Evolutionary conservation across 805 yeast species (phyloP).

Genomic region (Hanseniaspora taiwanica): DNA sequence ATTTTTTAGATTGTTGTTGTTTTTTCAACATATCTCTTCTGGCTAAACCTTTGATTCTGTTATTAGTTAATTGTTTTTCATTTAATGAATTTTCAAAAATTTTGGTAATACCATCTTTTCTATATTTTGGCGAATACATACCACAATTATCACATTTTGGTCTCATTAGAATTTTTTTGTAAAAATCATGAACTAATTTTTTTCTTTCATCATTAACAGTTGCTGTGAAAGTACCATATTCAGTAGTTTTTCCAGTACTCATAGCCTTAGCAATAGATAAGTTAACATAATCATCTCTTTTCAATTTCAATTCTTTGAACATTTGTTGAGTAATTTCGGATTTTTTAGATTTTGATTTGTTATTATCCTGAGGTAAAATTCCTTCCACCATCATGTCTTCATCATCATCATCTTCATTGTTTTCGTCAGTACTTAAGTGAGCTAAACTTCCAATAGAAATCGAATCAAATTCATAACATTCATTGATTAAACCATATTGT

Average conservation of each 20-base stretch:
- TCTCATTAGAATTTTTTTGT: slow-evolving; percentile 57
- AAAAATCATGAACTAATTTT: slow-evolving; percentile 54
- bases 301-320: slow-evolving; percentile 36
- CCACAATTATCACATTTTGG: slow-evolving; percentile 93
- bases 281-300: slow-evolving; percentile 60
- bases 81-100: slow-evolving; percentile 77
- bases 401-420: slow-evolving; percentile 31
- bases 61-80: slow-evolving; percentile 70
- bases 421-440: slow-evolving; percentile 29
- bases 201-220: slow-evolving; percentile 83
- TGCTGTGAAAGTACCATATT: slow-evolving; percentile 64
- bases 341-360: slow-evolving; percentile 9
- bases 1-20: slow-evolving; percentile 17
- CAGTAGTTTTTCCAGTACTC: slow-evolving; percentile 58
- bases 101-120: slow-evolving; percentile 91
- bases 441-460: slow-evolving; percentile 27
- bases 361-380: slow-evolving; percentile 4
- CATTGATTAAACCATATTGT: slow-evolving; percentile 80
- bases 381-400: slow-evolving; percentile 21
- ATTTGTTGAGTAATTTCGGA: slow-evolving; percentile 28
- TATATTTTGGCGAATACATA: slow-evolving; percentile 84
- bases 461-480: slow-evolving; percentile 59
- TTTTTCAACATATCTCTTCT: slow-evolving; percentile 59
- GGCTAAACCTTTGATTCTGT: slow-evolving; percentile 65
- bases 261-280: slow-evolving; percentile 60